A percentile compares a stretch with the other conserved stretches of the same genome.
These are phyloP conservation scores for Xylaria sp. DNA, from an alignment of 2,329 filamentous ascomycete genomes.

Conservation along the genomic window DNA sequence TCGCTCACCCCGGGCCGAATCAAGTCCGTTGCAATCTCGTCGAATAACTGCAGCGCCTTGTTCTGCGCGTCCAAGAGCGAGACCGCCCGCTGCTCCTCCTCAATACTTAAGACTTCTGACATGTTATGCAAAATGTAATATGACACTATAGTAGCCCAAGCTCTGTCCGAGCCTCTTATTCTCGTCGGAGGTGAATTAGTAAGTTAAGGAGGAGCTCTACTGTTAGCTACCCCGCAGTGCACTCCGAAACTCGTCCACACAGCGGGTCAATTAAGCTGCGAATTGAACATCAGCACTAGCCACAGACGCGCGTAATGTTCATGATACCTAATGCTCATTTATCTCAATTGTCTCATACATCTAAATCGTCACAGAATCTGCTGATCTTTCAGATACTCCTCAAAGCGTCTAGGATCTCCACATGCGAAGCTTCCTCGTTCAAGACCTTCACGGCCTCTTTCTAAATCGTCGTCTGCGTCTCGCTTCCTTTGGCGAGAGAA, in stretches of 20 bases:
- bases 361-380: no score
- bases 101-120: constrained; percentile 14
- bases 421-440: not conserved
- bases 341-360: no score
- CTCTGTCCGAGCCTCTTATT: not conserved
- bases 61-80: constrained; percentile 58
- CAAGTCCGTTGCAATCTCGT: constrained; percentile 58
- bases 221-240: constrained; percentile 22
- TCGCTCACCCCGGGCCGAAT: constrained; percentile 61
- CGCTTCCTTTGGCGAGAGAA: not conserved
- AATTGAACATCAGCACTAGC: not conserved
- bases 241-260: not conserved
- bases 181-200: not conserved
- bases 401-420: not conserved
- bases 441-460: not conserved
- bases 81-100: constrained; percentile 44
- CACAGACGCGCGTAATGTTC: not conserved
- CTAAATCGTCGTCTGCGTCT: not conserved
- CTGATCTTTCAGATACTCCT: not conserved
- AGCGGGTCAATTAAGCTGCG: not conserved
- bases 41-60: constrained; percentile 59
- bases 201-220: not conserved
- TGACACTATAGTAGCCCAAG: not conserved
- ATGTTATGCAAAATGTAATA: constrained; percentile 6
- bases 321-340: no score